Conservation (phyloP, 257 asterid species). For the Solanum ahanhuiri region DNA sequence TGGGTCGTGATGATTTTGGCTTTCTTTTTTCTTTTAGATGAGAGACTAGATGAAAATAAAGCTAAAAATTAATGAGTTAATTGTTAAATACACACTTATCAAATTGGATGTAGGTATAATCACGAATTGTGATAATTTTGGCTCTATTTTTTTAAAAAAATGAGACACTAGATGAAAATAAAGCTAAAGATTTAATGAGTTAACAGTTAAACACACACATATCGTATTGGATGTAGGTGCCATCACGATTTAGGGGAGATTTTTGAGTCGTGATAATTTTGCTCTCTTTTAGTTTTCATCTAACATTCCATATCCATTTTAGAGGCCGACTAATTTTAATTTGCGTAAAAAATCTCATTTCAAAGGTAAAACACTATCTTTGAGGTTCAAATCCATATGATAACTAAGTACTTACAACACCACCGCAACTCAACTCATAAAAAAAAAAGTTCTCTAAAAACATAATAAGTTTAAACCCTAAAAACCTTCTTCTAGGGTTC, state of each 20-base stretch:
- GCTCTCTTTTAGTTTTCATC: too few relatives aligned
- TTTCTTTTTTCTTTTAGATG: too few relatives aligned
- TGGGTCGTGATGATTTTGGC: neutral
- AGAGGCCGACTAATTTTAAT: too few relatives aligned
- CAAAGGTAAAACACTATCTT: too few relatives aligned
- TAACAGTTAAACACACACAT: too few relatives aligned
- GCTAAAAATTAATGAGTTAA: too few relatives aligned
- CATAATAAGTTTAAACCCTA: neutral
- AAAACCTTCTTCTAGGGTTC: neutral
- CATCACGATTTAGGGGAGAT: neutral
- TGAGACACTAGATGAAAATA: neutral
- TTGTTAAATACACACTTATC: too few relatives aligned
- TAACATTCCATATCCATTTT: too few relatives aligned
- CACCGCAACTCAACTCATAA: neutral
- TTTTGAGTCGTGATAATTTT: neutral
- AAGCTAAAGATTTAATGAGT: too few relatives aligned
- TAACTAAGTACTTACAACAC: neutral
- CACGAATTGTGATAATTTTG: neutral
- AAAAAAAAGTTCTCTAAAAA: neutral
- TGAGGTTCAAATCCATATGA: neutral
- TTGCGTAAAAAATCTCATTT: accelerated
- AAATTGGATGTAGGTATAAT: neutral
- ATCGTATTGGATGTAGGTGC: neutral
- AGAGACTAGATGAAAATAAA: too few relatives aligned
- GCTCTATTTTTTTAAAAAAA: neutral